Base-by-base conservation (phyloP, 83 land plant species). In the Larix sibirica region DNA sequence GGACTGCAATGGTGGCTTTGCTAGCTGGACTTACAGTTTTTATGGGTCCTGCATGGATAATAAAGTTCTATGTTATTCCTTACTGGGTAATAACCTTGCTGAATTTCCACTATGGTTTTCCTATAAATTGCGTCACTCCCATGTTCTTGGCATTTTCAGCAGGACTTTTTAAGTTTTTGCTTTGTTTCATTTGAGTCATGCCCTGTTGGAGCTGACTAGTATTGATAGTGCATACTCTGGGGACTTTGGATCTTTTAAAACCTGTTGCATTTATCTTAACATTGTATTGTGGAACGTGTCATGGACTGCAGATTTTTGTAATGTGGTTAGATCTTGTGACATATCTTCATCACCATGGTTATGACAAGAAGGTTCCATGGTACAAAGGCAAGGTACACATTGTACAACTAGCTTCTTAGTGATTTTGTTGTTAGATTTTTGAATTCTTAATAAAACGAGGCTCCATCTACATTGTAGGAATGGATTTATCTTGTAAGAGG, bases 301-400 rank as follows among this genome's bases (percentile, higher is more conserved):
- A 64, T 26, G 23, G 18, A 24, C 3, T 83, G 73, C 80, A 92
- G 97, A 70, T 88, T 10, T 93, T 93, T 81, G 92, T 96, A 3
- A 85, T 91, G 82, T 96, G 98, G 96, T 77, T 96, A 77, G 98
- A 95, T 73, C n/a, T n/a, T n/a, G n/a, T n/a, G n/a, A n/a, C n/a
- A n/a, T n/a, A n/a, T n/a, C n/a, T n/a, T n/a, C n/a, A n/a, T n/a
- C n/a, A n/a, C n/a, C n/a, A n/a, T n/a, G n/a, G n/a, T n/a, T n/a
- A n/a, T n/a, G n/a, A n/a, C n/a, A n/a, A n/a, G n/a, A n/a, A n/a
- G n/a, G n/a, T n/a, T n/a, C n/a, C n/a, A n/a, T n/a, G n/a, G n/a
- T n/a, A n/a, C n/a, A n/a, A n/a, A n/a, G n/a, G n/a, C n/a, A n/a
- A n/a, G n/a, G n/a, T n/a, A n/a, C n/a, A n/a, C n/a, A n/a, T n/a